Evolutionary conservation across 768 basidiomycete species (phyloP).

Genomic region (Punctularia strigosozonata): DNA sequence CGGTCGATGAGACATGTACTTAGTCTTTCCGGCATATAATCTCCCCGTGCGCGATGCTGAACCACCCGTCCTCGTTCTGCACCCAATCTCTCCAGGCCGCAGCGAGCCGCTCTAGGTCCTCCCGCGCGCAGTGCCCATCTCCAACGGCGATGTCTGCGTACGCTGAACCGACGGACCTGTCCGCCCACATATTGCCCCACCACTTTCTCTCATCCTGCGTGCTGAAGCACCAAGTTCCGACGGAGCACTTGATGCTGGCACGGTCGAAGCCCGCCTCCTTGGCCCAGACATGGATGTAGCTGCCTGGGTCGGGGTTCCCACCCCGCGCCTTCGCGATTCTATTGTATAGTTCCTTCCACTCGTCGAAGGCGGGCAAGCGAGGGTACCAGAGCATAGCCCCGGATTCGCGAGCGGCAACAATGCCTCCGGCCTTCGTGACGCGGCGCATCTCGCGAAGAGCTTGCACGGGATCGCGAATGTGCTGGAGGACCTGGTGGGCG

Average conservation of each 20-base stretch:
- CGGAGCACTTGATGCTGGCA: constrained; percentile 15
- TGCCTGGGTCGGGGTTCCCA: constrained; percentile 27
- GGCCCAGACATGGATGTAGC: constrained; percentile 25
- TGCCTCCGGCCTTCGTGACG: constrained; percentile 31
- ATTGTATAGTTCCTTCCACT: constrained; percentile 20
- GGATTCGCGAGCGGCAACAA: constrained; percentile 32
- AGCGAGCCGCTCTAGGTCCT: constrained; percentile 12
- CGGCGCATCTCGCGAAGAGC: constrained; percentile 35
- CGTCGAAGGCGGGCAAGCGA: constrained; percentile 18
- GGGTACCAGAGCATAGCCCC: constrained; percentile 23
- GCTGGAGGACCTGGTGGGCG: constrained; percentile 38
- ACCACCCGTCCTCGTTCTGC: constrained; percentile 21
- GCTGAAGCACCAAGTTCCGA: constrained; percentile 25
- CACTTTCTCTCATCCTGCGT: constrained; percentile 23
- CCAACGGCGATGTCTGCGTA: constrained; percentile 21
- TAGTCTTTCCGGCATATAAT: constrained; percentile 18
- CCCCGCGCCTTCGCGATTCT: constrained; percentile 20
- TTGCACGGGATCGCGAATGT: constrained; percentile 27
- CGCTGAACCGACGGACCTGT: constrained; percentile 20
- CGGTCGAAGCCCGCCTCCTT: constrained; percentile 22
- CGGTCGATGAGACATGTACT: too few species aligned
- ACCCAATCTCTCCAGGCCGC: constrained; percentile 20
- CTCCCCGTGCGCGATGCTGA: constrained; percentile 21
- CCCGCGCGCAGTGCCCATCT: constrained; percentile 12
- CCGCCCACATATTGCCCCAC: constrained; percentile 28